Percentiles rank a stretch among this genome's conserved stretches.
Evolutionary conservation across 495 filamentous ascomycete species (phyloP).

Genomic region (Apiosordaria backusii): DNA sequence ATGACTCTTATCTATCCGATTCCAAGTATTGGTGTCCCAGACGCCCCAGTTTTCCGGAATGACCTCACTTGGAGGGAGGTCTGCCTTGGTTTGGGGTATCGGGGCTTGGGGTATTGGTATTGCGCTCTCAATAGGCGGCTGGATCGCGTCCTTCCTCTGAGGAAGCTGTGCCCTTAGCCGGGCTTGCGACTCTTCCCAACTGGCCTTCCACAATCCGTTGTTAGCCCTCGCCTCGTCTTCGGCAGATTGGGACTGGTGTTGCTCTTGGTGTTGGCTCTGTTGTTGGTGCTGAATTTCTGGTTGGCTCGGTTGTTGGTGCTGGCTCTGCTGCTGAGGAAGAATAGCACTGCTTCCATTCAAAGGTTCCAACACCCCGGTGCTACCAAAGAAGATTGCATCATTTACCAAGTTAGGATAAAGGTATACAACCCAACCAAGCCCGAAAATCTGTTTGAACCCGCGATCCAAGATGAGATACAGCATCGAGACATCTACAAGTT

Average conservation of each 20-base stretch:
- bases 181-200: not conserved
- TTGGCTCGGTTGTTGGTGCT: not conserved
- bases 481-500: conserved; percentile 17
- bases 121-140: not conserved
- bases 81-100: not conserved
- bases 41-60: not conserved
- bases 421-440: not conserved
- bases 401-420: conserved; percentile 9
- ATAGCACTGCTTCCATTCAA: not conserved
- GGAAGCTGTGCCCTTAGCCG: not conserved
- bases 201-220: not conserved
- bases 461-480: conserved; percentile 18
- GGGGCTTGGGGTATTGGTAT: not conserved
- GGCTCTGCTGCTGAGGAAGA: not conserved
- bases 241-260: not conserved
- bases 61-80: not conserved
- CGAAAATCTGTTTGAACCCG: conserved; percentile 13
- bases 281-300: not conserved
- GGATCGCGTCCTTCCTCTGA: not conserved
- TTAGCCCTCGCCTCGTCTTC: not conserved
- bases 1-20: not conserved
- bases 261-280: not conserved
- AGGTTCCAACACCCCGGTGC: conserved; percentile 5
- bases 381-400: conserved; percentile 9
- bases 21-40: not conserved